Base-by-base conservation (phyloP, 2,329 filamentous ascomycete genomes). In the Apiospora aurea region DNA sequence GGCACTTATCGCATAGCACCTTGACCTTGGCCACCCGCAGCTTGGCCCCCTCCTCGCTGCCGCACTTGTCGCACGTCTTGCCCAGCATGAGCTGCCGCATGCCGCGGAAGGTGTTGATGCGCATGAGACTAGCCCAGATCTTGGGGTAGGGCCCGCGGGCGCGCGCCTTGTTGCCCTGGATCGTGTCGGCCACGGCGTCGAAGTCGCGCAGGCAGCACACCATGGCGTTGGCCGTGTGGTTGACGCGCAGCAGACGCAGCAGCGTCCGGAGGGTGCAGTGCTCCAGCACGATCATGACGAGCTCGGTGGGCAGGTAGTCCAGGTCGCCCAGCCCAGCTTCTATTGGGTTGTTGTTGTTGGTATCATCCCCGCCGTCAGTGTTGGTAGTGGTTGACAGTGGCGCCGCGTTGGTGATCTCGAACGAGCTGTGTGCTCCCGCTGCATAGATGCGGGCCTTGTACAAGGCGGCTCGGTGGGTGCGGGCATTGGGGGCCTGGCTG, bases 1-100 rank as follows among this genome's bases (percentile, higher is more conserved):
- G 8, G 51, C 76, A 77, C 41, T 57, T 44, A 6, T 76, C 72
- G 44, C 76, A 77, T 14, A 77, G 73, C 46, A 76, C 71, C 72
- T 74, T 75, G 69, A 76, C 71, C 47, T 74, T 74, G 26, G 70
- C 61, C 21, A 75, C 69, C 13, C 70, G 75, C 67, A 77, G 75
- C 13, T 68, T 72, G 8, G 34, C 70, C 18, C 72, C 71, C 3
- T 70, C 70, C 10, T 70, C 66, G 51, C 70, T 69, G 46, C 70
- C 70, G 46, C 75, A 76, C 10, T 26, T 47, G 73, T 77, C 75
- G 57, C 75, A 77, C 10, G 47, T 66, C 24, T 70, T 72, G 46
- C 72, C 72, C 13, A 72, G 71, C 13, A 75, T 34, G 11, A 77
- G 71, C 16, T 73, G 69, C 13, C 74, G 72, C 43, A 77, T 51